Percentiles rank a stretch among this genome's conserved stretches.
These are phyloP conservation scores for Biscutella laevigata DNA, from an alignment of 441 rosid genomes.

Conservation along the genomic window DNA sequence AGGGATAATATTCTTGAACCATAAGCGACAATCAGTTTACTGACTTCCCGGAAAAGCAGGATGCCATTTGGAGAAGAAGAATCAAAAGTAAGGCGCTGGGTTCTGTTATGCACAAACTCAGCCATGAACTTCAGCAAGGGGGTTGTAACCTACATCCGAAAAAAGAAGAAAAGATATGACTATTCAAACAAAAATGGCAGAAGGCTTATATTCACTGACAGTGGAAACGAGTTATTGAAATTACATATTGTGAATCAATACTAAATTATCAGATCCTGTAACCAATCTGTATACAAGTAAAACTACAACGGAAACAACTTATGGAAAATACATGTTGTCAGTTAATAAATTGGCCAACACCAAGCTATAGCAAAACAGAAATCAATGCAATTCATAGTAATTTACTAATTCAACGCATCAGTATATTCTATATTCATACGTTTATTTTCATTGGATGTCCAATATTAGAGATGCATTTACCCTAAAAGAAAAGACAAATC, in stretches of 20 bases:
- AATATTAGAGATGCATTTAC: not conserved
- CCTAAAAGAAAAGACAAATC: not conserved
- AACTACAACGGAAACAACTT: not conserved
- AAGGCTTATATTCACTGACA: not conserved
- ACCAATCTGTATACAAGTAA: not conserved
- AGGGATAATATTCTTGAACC: conserved; percentile 91
- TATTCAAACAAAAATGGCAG: not conserved
- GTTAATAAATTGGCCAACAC: not conserved
- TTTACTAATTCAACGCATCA: not conserved
- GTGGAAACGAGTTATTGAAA: not conserved
- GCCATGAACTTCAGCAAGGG: conserved; percentile 94
- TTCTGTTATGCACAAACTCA: conserved; percentile 93
- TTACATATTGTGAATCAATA: not conserved
- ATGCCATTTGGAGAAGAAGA: conserved; percentile 98
- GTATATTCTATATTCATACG: not conserved
- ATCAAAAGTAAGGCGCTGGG: conserved; percentile 88
- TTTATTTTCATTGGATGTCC: not conserved
- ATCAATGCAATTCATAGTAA: not conserved
- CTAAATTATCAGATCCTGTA: not conserved
- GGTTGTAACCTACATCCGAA: conserved; percentile 73
- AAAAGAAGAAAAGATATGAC: conserved; percentile 22
- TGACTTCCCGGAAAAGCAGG: conserved; percentile 98
- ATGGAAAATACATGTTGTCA: too few species aligned
- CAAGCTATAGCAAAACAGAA: not conserved
- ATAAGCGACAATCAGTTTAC: conserved; percentile 90